phyloP scores from a whole-genome alignment of 768 basidiomycete genomes.

The Kwoniella dendrophila region DNA sequence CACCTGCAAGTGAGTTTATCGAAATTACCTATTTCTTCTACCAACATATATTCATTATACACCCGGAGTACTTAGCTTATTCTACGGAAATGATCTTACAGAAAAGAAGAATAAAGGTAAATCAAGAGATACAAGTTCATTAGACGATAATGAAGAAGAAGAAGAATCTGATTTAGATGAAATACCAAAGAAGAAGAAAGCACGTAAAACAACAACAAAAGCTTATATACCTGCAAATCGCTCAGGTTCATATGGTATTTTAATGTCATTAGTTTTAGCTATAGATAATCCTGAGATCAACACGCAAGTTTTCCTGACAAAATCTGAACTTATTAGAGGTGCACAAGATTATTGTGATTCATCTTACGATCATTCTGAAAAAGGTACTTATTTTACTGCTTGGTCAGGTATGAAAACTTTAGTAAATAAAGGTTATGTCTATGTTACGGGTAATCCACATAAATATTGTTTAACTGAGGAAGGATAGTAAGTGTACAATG shows the following conservation, averaged over 20 bases:
- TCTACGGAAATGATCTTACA: neutral
- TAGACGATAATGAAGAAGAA: no score
- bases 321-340: constrained; percentile 40
- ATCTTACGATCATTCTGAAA: constrained; percentile 43
- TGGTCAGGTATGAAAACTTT: constrained; percentile 51
- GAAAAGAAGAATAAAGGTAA: constrained; percentile 23
- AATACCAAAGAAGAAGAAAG: constrained; percentile 26
- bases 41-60: no score
- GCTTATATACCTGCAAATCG: constrained; percentile 43
- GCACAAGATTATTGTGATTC: constrained; percentile 43
- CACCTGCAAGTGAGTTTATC: constrained; percentile 39
- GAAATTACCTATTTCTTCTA: no score
- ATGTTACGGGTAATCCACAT: constrained; percentile 46
- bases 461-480: constrained; percentile 51
- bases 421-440: constrained; percentile 47
- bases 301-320: constrained; percentile 46
- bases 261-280: constrained; percentile 47
- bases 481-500: constrained; percentile 47
- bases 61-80: no score
- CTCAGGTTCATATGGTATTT: constrained; percentile 51
- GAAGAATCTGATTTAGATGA: constrained; percentile 8
- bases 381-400: constrained; percentile 46
- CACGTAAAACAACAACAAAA: constrained; percentile 31
- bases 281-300: constrained; percentile 43
- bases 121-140: constrained; percentile 14